Evolutionary conservation across 306 rosid species (phyloP).

Genomic region (Dalbergia oliveri): DNA sequence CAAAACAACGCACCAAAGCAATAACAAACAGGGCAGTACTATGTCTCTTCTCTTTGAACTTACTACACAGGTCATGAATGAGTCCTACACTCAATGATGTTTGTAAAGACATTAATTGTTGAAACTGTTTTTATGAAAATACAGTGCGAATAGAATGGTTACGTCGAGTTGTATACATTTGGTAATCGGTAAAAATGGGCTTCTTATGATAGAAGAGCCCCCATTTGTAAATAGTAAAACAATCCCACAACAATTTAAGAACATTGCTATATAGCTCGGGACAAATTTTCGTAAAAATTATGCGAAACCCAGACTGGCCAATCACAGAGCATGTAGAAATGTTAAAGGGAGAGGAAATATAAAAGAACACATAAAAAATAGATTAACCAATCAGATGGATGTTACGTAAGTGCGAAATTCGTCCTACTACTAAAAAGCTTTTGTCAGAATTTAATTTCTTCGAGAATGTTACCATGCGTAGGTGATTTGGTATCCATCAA

Average conservation of each 20-base stretch:
- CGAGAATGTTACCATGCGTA: not conserved
- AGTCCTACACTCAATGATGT: not conserved
- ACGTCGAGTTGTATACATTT: not conserved
- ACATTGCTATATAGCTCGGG: too few species aligned
- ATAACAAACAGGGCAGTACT: not conserved
- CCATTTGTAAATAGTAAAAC: not conserved
- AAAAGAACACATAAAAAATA: too few species aligned
- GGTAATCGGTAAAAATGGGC: not conserved
- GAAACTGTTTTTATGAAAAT: not conserved
- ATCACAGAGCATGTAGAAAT: too few species aligned
- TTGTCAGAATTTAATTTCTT: not conserved
- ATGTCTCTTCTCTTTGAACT: not conserved
- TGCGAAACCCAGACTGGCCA: too few species aligned
- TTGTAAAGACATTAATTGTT: not conserved
- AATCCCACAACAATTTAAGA: not conserved
- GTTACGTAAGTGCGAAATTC: too few species aligned
- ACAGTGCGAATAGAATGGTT: not conserved
- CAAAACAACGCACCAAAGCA: not conserved
- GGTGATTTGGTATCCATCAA: not conserved
- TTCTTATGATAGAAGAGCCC: not conserved
- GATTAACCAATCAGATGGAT: too few species aligned
- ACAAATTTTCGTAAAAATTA: too few species aligned
- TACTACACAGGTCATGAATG: not conserved
- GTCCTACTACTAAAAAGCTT: too few species aligned
- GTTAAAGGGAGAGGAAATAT: too few species aligned